phyloP scores from a whole-genome alignment of 768 basidiomycete species.

The Amanita thiersii region DNA sequence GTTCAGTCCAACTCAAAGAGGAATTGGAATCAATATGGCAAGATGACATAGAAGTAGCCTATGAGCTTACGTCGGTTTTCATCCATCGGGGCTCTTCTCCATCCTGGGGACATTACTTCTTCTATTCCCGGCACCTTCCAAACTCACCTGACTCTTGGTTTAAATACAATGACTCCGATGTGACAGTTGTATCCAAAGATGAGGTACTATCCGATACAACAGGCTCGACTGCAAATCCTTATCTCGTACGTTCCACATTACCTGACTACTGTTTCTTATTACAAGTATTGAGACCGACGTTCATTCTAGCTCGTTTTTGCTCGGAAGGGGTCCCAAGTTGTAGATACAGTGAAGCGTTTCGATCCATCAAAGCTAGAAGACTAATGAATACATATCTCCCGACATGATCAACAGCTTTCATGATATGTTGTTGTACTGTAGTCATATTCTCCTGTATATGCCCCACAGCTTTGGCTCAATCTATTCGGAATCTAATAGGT shows the following conservation, averaged over 20 bases:
- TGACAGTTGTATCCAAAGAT: slow-evolving; percentile 64
- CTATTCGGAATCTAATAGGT: too few species aligned
- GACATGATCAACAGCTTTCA: not conserved
- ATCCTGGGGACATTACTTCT: slow-evolving; percentile 92
- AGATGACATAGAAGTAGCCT: slow-evolving; percentile 56
- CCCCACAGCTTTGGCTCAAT: slow-evolving; percentile 8
- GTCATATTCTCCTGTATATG: slow-evolving; percentile 5
- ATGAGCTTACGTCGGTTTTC: slow-evolving; percentile 91
- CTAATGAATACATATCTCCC: not conserved
- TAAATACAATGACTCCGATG: slow-evolving; percentile 93
- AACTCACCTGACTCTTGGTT: slow-evolving; percentile 80
- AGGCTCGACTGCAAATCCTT: slow-evolving; percentile 86
- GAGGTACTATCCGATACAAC: slow-evolving; percentile 89
- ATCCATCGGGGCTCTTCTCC: slow-evolving; percentile 87
- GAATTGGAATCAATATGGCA: slow-evolving; percentile 73
- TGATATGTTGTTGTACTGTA: not conserved
- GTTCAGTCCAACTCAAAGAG: slow-evolving; percentile 47
- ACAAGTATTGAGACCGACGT: not conserved
- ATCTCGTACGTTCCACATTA: slow-evolving; percentile 48
- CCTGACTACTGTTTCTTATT: not conserved
- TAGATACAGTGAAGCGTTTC: slow-evolving; percentile 75
- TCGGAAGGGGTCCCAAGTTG: slow-evolving; percentile 68
- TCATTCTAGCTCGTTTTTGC: slow-evolving; percentile 68
- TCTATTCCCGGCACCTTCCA: slow-evolving; percentile 86
- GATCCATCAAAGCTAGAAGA: slow-evolving; percentile 19